Base-by-base conservation (phyloP, 192 early-diverging fungal genomes). In the Umbelopsis isabellina region DNA sequence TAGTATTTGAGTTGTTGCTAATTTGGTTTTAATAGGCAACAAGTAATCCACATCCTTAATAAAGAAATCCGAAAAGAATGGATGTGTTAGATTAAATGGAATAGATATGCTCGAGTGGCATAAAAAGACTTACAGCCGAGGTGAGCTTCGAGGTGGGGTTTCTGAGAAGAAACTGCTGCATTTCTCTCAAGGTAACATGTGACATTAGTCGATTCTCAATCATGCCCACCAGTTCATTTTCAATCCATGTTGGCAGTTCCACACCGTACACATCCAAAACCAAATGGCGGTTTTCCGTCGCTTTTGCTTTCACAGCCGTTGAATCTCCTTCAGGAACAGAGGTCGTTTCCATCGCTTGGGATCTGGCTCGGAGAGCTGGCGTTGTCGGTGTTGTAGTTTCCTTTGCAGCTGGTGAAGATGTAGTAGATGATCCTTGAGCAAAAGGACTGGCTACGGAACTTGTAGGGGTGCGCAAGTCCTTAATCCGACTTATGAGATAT, bases 31-130 rank as follows among this genome's bases (percentile, higher is more conserved):
- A 20, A 84, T 69, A 1, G 91, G 91, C 2, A 94, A 73, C 66
- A 92, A 86, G 68, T 93, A 93, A 9, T 92, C 90, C 7, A 91
- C 84, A 77, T 95, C 93, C 86, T 87, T 23, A 20, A 25, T 22
- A 65, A 4, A 49, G 37, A 15, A 13, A 45, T 3, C 2, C 15
- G 45, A 6, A 65, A 30, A 51, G 20, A 64, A 61, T 20, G 30
- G 21, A 64, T 30, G 1, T 18, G 3, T 55, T 15, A 46, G 8
- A 35, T n/a, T 47, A 35, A 12, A 15, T 53, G 10, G 7, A 41
- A 41, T 41, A 41, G 6, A 41, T 41, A 41, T 41, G 37, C 5
- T 41, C 6, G 2, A 41, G 10, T 1, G 6, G 18, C 55, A 7
- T 33, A 21, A 11, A 41, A 1, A 9, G 10, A 50, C 80, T 79